Conservation (phyloP, 768 basidiomycete species). For the Auriculariales sp. region DNA sequence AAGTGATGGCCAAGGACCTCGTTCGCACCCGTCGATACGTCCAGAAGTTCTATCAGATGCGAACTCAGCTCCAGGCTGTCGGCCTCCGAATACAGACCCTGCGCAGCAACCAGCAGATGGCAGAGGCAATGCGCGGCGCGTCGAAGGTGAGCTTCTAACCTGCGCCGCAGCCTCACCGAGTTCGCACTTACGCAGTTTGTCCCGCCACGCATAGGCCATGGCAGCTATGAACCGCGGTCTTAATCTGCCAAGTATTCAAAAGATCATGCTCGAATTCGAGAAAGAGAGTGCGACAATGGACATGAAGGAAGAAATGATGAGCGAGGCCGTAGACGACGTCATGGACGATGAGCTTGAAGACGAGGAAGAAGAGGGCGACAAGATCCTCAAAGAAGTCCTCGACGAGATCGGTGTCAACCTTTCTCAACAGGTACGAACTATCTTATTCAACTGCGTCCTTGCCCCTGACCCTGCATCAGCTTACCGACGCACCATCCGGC, state of each 20-base stretch:
- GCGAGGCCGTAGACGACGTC: slow-evolving; percentile 91
- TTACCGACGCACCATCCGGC: slow-evolving; percentile 70
- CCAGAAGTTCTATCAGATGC: slow-evolving; percentile 98
- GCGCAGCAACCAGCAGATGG: slow-evolving; percentile 97
- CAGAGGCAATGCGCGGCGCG: slow-evolving; percentile 96
- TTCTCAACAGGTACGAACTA: slow-evolving; percentile 55
- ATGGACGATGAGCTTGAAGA: slow-evolving; percentile 89
- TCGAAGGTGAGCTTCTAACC: slow-evolving; percentile 85
- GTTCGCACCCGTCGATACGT: slow-evolving; percentile 90
- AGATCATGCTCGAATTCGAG: slow-evolving; percentile 97
- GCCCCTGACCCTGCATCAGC: slow-evolving; percentile 38
- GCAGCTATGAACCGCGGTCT: slow-evolving; percentile 92
- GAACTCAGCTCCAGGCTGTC: slow-evolving; percentile 94
- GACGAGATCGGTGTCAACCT: slow-evolving; percentile 93
- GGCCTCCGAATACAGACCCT: slow-evolving; percentile 90
- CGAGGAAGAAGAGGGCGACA: slow-evolving; percentile 91
- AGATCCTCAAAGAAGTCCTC: slow-evolving; percentile 87
- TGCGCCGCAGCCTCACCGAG: slow-evolving; percentile 25
- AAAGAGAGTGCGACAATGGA: slow-evolving; percentile 97
- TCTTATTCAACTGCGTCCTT: slow-evolving; percentile 7
- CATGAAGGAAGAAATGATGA: slow-evolving; percentile 99
- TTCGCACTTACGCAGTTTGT: slow-evolving; percentile 1
- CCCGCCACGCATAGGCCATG: slow-evolving; percentile 59
- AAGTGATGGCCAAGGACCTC: slow-evolving; percentile 98
- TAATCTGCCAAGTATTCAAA: slow-evolving; percentile 87